Base-by-base conservation (phyloP, 2,329 filamentous ascomycete genomes). In the Calonectria multiphialidica region DNA sequence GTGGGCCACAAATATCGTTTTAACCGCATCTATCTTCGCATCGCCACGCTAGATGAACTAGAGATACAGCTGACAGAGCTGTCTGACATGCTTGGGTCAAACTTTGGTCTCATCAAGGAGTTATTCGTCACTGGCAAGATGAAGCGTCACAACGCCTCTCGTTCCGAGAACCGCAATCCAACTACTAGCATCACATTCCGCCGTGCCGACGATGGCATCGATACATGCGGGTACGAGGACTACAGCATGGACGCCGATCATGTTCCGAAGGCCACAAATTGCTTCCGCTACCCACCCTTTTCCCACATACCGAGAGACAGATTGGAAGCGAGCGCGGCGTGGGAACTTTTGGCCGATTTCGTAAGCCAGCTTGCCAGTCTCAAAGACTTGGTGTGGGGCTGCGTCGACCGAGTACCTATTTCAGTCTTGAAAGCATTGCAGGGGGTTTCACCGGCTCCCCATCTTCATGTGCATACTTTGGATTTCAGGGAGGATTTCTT, bases 141-240 rank as follows among this genome's bases (percentile, higher is more conserved):
- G 53, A 15, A 21, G 6, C 6, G 12, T 1, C 2, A 9, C 2
- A 23, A 16, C 13, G 2, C 7, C 1, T 2, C n/a, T 3, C 3
- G 10, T 9, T 23, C 3, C 53, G 8, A 13, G 23, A 15, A 35
- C 6, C 3, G 12, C 30, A 18, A 37, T 2, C 2, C 4, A 13
- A 23, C 18, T n/a, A n/a, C n/a, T n/a, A n/a, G n/a, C n/a, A n/a
- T n/a, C n/a, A 47, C 44, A 10, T 23, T 13, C 21, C 13, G 33
- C 15, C 5, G n/a, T 25, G n/a, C n/a, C 12, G 33, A 57, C 23
- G 53, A 57, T 10, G 53, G 53, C 12, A 16, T 57, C 5, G 53
- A 57, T 12, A 33, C 21, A 21, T 57, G 53, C 35, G 53, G n/a
- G 6, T 5, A 57, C 3, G 33, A 16, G 6, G 53, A 57, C 35